A percentile compares a stretch with the other conserved stretches of the same genome.
These are phyloP conservation scores for Firmiana major DNA, from an alignment of 345 rosid genomes.

Conservation along the genomic window DNA sequence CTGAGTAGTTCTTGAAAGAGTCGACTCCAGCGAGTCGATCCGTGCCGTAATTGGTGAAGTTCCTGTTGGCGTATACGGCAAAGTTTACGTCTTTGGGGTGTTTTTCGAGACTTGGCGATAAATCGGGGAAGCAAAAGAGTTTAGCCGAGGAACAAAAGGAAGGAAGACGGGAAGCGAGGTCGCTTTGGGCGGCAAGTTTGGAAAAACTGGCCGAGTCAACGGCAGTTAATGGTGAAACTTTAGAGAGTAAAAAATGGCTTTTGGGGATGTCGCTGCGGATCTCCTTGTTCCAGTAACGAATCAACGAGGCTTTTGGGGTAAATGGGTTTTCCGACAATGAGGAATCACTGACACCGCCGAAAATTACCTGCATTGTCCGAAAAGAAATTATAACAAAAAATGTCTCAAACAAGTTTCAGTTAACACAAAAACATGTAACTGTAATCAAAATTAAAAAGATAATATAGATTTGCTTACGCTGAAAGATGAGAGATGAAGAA, in stretches of 20 bases:
- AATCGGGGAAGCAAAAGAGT: slow-evolving; percentile 78
- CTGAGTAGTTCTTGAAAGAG: slow-evolving; percentile 52
- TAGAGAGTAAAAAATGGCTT: slow-evolving; percentile 63
- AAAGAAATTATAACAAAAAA: background rate
- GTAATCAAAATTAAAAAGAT: background rate
- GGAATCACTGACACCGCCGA: slow-evolving; percentile 32
- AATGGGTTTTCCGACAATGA: slow-evolving; percentile 52
- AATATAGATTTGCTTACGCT: slow-evolving; percentile 27
- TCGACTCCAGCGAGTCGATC: slow-evolving; percentile 43
- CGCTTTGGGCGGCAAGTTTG: slow-evolving; percentile 61
- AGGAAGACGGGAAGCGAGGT: slow-evolving; percentile 50
- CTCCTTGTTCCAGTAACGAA: slow-evolving; percentile 90
- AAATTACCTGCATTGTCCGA: slow-evolving; percentile 39
- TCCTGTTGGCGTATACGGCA: slow-evolving; percentile 43
- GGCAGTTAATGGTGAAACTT: slow-evolving; percentile 66
- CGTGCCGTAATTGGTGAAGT: slow-evolving; percentile 81
- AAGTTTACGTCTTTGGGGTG: slow-evolving; percentile 52
- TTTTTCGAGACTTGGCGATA: slow-evolving; percentile 36
- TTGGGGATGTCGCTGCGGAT: slow-evolving; percentile 43
- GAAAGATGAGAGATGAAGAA: slow-evolving; percentile 25
- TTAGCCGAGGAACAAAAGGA: slow-evolving; percentile 79
- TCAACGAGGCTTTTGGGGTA: slow-evolving; percentile 66
- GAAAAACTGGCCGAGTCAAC: slow-evolving; percentile 59
- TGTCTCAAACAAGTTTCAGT: background rate
- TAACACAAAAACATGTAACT: background rate